These are phyloP conservation scores for Silene uniflora DNA, from an alignment of 148 eudicot genomes.

Conservation along the genomic window DNA sequence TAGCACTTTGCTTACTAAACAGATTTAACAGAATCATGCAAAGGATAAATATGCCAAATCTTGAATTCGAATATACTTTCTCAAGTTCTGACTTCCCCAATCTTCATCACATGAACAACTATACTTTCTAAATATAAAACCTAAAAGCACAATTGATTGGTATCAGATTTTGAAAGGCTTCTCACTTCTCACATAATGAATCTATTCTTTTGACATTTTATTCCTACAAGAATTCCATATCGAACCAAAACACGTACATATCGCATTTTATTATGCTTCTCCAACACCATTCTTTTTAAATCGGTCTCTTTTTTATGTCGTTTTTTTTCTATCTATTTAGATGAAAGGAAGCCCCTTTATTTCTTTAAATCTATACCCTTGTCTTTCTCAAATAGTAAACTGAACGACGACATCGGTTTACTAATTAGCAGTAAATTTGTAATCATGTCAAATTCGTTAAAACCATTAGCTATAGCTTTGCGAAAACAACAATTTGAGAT, in stretches of 20 bases:
- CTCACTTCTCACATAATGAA: slow-evolving; percentile 3
- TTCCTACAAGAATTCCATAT: slow-evolving; percentile 10
- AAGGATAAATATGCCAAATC: too few species aligned
- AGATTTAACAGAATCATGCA: too few species aligned
- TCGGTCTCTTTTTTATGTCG: slow-evolving; percentile 1
- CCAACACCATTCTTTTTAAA: slow-evolving; percentile 28
- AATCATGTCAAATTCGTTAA: background rate
- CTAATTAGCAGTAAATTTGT: background rate
- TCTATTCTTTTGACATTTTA: slow-evolving; percentile 13
- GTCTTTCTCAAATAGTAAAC: slow-evolving; percentile 14
- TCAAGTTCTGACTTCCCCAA: background rate
- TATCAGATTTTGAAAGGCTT: background rate
- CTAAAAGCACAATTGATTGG: background rate
- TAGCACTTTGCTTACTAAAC: too few species aligned
- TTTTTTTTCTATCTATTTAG: background rate
- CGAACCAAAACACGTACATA: background rate
- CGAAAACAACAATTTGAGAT: background rate
- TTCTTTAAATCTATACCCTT: background rate
- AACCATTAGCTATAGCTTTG: background rate
- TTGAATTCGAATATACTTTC: background rate
- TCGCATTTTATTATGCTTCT: slow-evolving; percentile 11
- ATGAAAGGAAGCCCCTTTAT: background rate
- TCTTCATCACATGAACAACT: background rate
- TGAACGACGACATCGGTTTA: background rate
- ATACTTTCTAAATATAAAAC: background rate